phyloP scores from a whole-genome alignment of 352 stramenopile genomes.

The Pythium folliculosum region DNA sequence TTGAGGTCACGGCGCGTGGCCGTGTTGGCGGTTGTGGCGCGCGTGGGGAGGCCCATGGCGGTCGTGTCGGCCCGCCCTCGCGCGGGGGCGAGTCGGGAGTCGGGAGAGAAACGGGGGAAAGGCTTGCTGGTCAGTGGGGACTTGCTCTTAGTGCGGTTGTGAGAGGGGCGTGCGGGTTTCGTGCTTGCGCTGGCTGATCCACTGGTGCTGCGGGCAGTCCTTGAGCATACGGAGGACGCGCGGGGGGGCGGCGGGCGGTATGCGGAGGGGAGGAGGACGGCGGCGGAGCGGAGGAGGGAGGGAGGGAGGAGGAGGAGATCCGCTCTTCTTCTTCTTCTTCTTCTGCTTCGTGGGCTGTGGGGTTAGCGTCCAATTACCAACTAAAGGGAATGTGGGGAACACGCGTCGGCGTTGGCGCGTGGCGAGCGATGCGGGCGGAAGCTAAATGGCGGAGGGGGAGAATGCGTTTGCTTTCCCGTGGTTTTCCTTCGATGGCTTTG shows the following conservation, averaged over 20 bases:
- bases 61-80: constrained; percentile 15
- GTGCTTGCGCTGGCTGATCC: constrained; percentile 87
- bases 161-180: constrained; percentile 79
- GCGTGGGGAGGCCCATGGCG: constrained; percentile 17
- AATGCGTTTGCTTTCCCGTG: background rate
- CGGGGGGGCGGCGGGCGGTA: background rate
- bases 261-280: background rate
- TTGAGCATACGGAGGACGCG: constrained; percentile 68
- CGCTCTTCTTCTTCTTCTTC: background rate
- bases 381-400: background rate
- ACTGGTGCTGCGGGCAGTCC: constrained; percentile 90
- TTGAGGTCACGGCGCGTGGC: constrained; percentile 9
- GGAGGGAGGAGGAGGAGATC: background rate
- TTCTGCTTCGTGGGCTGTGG: background rate
- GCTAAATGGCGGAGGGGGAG: too few species aligned
- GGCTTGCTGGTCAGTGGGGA: background rate
- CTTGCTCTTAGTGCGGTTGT: constrained; percentile 49
- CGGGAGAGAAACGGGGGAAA: constrained; percentile 3
- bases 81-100: background rate
- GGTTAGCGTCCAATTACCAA: constrained; percentile 2
- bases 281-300: constrained; percentile 1
- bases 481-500: constrained; percentile 4
- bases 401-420: background rate
- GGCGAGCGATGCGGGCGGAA: background rate
- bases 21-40: constrained; percentile 8